phyloP scores from a whole-genome alignment of 106 monocot species.

The Phalaenopsis equestris region DNA sequence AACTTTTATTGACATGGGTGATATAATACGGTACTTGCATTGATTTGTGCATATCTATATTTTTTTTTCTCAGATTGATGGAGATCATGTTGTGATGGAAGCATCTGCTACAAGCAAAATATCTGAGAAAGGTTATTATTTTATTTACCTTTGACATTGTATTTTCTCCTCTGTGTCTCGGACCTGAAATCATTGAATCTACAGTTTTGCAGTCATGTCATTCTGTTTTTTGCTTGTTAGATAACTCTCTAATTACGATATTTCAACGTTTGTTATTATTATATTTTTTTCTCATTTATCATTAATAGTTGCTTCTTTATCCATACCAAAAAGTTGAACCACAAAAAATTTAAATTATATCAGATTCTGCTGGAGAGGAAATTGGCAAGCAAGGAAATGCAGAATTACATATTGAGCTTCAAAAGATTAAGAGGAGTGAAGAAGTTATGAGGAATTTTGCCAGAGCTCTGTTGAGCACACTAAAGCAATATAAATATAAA shows the following conservation, averaged over 20 bases:
- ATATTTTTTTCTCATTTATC: not conserved
- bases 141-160: not conserved
- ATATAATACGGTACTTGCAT: not conserved
- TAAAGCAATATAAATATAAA: constrained; percentile 61
- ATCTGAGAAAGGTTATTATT: constrained; percentile 33
- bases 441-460: constrained; percentile 52
- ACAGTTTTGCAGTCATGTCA: not conserved
- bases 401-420: constrained; percentile 21
- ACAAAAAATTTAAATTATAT: not conserved
- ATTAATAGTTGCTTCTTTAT: constrained; percentile 5
- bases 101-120: not conserved
- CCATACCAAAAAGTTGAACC: constrained; percentile 13
- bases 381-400: not conserved
- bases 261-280: not conserved
- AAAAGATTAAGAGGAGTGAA: constrained; percentile 34
- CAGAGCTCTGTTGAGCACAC: constrained; percentile 57
- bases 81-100: constrained; percentile 9
- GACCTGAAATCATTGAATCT: not conserved
- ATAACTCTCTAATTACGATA: not conserved
- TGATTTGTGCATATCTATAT: not conserved
- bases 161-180: not conserved
- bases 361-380: constrained; percentile 5
- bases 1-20: not conserved
- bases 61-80: constrained; percentile 25
- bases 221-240: not conserved